Conservation (phyloP, 148 eudicot species). For the Selenicereus undatus region DNA sequence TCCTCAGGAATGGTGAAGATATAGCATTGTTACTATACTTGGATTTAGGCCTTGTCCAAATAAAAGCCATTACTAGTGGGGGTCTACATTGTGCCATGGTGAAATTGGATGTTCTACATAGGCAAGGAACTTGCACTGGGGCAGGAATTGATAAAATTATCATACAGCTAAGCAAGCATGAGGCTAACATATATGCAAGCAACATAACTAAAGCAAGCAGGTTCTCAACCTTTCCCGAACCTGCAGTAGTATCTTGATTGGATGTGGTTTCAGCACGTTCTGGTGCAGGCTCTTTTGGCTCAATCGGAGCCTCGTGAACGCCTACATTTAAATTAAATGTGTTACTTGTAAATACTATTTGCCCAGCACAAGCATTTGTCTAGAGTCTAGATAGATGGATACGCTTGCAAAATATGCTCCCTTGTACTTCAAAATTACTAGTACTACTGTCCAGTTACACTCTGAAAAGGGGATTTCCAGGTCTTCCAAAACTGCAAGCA, state of each 20-base stretch:
- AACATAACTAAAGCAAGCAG: neutral
- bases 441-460: neutral
- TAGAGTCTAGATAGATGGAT: neutral
- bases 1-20: neutral
- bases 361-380: constrained; percentile 11
- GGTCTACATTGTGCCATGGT: neutral
- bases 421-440: no score
- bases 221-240: constrained; percentile 25
- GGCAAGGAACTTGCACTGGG: neutral
- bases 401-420: neutral
- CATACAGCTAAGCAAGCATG: no score
- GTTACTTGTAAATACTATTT: neutral
- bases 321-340: constrained; percentile 13
- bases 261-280: constrained; percentile 17
- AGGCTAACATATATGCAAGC: neutral
- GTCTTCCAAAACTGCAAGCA: neutral
- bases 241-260: neutral
- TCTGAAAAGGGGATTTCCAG: neutral
- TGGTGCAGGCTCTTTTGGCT: neutral
- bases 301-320: constrained; percentile 14
- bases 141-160: no score
- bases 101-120: neutral
- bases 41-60: no score
- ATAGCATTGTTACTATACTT: neutral
- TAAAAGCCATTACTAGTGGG: no score